phyloP scores from a whole-genome alignment of 257 asterid genomes.

The Fraxinus quadrangulata region DNA sequence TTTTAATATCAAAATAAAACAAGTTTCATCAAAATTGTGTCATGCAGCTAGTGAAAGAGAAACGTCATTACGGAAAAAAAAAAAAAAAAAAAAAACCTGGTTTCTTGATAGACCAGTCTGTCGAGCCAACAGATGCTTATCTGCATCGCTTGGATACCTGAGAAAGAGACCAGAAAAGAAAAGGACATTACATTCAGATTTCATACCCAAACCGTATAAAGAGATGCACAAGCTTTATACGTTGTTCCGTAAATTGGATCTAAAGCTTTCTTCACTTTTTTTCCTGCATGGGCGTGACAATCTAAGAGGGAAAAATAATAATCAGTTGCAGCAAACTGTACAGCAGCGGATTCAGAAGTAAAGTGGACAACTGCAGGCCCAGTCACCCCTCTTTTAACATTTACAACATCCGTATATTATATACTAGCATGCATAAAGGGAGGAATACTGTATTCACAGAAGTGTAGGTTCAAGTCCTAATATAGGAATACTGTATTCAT shows the following conservation, averaged over 20 bases:
- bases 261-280: slow-evolving; percentile 16
- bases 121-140: slow-evolving; percentile 96
- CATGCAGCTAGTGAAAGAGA: not conserved
- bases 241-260: slow-evolving; percentile 23
- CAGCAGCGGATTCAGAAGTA: slow-evolving; percentile 33
- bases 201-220: slow-evolving; percentile 45
- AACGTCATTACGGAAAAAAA: not conserved
- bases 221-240: slow-evolving; percentile 40
- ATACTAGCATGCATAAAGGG: not conserved
- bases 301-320: slow-evolving; percentile 45
- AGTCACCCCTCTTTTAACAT: slow-evolving; percentile 12
- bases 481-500: too few species aligned
- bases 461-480: too few species aligned
- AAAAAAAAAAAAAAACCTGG: slow-evolving; percentile 50
- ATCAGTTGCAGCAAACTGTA: slow-evolving; percentile 29
- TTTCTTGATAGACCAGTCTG: slow-evolving; percentile 98
- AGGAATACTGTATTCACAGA: too few species aligned
- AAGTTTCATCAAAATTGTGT: slow-evolving; percentile 5
- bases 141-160: slow-evolving; percentile 99
- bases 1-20: not conserved
- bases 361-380: slow-evolving; percentile 46
- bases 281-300: slow-evolving; percentile 60
- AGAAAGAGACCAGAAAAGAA: slow-evolving; percentile 62
- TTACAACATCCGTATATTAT: slow-evolving; percentile 23
- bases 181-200: slow-evolving; percentile 54